Evolutionary conservation across 495 filamentous ascomycete species (phyloP).

Genomic region (Corynascus novoguineensis): DNA sequence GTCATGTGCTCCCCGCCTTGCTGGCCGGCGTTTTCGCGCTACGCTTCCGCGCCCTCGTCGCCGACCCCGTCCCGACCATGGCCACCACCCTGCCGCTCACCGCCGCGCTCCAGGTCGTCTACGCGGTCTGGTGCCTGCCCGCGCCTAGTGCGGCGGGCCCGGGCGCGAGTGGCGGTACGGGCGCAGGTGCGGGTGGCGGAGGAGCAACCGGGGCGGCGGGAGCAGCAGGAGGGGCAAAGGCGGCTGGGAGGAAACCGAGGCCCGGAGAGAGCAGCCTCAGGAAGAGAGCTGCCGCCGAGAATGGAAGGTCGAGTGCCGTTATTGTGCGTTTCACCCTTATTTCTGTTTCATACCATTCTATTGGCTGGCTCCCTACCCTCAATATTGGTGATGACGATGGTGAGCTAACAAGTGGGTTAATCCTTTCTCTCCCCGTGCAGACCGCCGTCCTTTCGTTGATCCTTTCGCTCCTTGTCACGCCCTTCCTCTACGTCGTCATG

Average conservation of each 20-base stretch:
- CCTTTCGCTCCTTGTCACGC: constrained; percentile 52
- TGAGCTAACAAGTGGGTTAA: too few species aligned
- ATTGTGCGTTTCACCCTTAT: constrained; percentile 31
- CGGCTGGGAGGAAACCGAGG: constrained; percentile 28
- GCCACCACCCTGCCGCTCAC: constrained; percentile 55
- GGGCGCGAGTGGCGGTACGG: constrained; percentile 16
- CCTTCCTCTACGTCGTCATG: constrained; percentile 57
- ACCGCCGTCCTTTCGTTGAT: constrained; percentile 56
- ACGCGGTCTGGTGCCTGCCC: constrained; percentile 68
- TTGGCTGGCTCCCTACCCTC: not conserved
- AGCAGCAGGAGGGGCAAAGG: not conserved
- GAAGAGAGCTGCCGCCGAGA: constrained; percentile 30
- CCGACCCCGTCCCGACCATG: constrained; percentile 64
- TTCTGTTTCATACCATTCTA: not conserved
- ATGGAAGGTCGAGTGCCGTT: constrained; percentile 25
- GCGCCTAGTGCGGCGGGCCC: constrained; percentile 48
- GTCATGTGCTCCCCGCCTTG: constrained; percentile 44
- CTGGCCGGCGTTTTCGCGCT: constrained; percentile 55
- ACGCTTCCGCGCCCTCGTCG: constrained; percentile 62
- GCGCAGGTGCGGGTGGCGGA: not conserved
- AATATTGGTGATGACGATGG: not conserved
- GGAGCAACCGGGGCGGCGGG: not conserved
- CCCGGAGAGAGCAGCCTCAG: constrained; percentile 42
- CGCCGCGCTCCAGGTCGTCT: constrained; percentile 58
- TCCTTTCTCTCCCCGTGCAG: too few species aligned